A percentile compares a stretch with the other conserved stretches of the same genome.
Evolutionary conservation across 805 yeast genomes (phyloP).

Genomic region (Hanseniaspora vineae): DNA sequence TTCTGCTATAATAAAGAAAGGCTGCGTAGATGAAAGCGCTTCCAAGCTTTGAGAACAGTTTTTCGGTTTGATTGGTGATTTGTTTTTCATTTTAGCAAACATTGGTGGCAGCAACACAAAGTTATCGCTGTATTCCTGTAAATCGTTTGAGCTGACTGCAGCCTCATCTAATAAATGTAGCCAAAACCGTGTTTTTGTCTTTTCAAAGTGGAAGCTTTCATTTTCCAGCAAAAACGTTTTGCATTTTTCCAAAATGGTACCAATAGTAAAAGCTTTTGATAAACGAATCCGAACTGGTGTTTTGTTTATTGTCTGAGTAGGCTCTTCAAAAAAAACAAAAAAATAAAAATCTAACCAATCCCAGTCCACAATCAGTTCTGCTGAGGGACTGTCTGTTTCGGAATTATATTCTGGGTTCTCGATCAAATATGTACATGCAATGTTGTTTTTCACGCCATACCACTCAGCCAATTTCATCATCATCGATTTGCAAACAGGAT

Average conservation of each 20-base stretch:
- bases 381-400: background rate
- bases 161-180: background rate
- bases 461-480: slow-evolving; percentile 35
- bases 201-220: background rate
- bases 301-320: background rate
- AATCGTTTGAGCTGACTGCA: background rate
- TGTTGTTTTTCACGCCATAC: slow-evolving; percentile 37
- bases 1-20: slow-evolving; percentile 20
- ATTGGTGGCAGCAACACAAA: slow-evolving; percentile 11
- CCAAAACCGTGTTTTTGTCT: background rate
- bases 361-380: slow-evolving; percentile 22
- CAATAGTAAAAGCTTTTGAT: slow-evolving; percentile 9
- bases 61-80: slow-evolving; percentile 14
- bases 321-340: slow-evolving; percentile 20
- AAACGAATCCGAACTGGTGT: background rate
- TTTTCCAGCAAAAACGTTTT: slow-evolving; percentile 7
- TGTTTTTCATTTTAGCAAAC: slow-evolving; percentile 16
- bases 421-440: slow-evolving; percentile 27
- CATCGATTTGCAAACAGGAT: slow-evolving; percentile 31
- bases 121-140: background rate
- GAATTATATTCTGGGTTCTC: slow-evolving; percentile 13
- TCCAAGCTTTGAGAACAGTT: slow-evolving; percentile 10
- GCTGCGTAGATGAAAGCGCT: slow-evolving; percentile 13
- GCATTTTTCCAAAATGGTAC: slow-evolving; percentile 9
- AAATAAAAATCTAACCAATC: slow-evolving; percentile 25